Evolutionary conservation across 148 eudicot species (phyloP).

Genomic region (Dianthus caryophyllus): DNA sequence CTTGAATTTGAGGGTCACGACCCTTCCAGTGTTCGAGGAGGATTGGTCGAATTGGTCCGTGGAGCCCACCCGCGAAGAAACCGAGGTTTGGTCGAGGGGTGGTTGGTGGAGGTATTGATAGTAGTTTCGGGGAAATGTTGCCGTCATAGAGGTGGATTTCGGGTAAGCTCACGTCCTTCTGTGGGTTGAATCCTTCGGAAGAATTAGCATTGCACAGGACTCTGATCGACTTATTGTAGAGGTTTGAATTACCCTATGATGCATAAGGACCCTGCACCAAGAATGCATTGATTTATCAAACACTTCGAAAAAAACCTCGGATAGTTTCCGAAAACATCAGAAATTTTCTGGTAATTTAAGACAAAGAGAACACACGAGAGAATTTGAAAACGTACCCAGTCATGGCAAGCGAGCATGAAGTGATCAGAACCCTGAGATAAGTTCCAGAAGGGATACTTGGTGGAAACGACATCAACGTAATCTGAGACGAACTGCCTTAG

Average conservation of each 20-base stretch:
- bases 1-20: conserved; percentile 50
- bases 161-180: conserved; percentile 81
- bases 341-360: too few relatives aligned
- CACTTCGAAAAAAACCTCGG: too few relatives aligned
- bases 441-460: conserved; percentile 85
- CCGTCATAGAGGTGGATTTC: conserved; percentile 65
- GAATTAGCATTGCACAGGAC: conserved; percentile 93
- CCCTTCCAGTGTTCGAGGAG: conserved; percentile 74
- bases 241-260: conserved; percentile 46
- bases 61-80: conserved; percentile 86
- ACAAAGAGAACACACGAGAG: not conserved
- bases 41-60: conserved; percentile 76
- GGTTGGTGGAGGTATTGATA: conserved; percentile 27
- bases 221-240: conserved; percentile 75
- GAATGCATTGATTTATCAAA: too few relatives aligned
- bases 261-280: conserved; percentile 72
- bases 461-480: conserved; percentile 64
- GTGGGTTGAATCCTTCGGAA: conserved; percentile 87
- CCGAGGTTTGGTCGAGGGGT: conserved; percentile 57
- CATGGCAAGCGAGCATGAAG: conserved; percentile 95
- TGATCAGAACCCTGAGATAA: conserved; percentile 68
- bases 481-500: conserved; percentile 54
- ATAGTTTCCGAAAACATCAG: too few relatives aligned
- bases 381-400: conserved; percentile 53
- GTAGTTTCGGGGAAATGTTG: conserved; percentile 44